These are phyloP conservation scores for Plasmodium malariae DNA, from an alignment of 169 alveolate genomes.

Conservation along the genomic window DNA sequence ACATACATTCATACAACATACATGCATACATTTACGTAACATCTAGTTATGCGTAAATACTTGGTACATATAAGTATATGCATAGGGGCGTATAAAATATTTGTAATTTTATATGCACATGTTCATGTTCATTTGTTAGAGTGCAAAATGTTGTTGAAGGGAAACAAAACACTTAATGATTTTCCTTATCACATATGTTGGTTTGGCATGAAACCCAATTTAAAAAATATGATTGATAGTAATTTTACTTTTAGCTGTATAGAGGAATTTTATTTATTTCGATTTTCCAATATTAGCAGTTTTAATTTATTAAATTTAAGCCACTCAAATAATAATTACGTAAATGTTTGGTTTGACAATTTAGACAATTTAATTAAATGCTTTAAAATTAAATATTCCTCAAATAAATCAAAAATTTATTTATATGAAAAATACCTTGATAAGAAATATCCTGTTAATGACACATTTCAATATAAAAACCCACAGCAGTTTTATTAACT, in stretches of 20 bases:
- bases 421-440: constrained; percentile 59
- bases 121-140: neutral
- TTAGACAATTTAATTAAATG: constrained; percentile 73
- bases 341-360: constrained; percentile 64
- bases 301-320: constrained; percentile 66
- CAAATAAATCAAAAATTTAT: constrained; percentile 67
- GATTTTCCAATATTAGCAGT: constrained; percentile 67
- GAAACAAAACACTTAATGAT: constrained; percentile 66
- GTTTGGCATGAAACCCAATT: constrained; percentile 67
- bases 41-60: neutral
- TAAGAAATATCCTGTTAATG: constrained; percentile 47
- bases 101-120: neutral
- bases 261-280: constrained; percentile 69
- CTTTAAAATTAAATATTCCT: constrained; percentile 49
- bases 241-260: constrained; percentile 47
- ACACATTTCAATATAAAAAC: constrained; percentile 42
- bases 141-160: constrained; percentile 59
- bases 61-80: neutral
- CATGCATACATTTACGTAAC: neutral
- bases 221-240: constrained; percentile 23
- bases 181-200: constrained; percentile 70
- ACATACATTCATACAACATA: neutral
- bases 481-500: constrained; percentile 42
- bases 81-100: neutral
- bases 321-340: constrained; percentile 57